Evolutionary conservation across 345 rosid genomes (phyloP).

Genomic region (Eucalyptus cloeziana): DNA sequence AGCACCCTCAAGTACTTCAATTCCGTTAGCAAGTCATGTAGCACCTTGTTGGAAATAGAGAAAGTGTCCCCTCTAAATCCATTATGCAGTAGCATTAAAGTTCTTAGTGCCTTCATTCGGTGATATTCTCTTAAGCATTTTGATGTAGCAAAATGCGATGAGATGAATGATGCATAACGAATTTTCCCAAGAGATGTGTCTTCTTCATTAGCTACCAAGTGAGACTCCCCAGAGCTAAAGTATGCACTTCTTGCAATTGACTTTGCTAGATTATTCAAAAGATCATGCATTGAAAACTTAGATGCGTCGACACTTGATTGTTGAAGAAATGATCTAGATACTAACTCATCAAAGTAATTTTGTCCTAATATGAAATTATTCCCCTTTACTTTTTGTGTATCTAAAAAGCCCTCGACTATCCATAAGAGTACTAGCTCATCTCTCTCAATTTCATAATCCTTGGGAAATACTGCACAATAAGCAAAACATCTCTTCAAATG

Average conservation of each 20-base stretch:
- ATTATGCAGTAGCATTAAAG: not conserved
- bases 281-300: not conserved
- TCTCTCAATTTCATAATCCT: not conserved
- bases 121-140: not conserved
- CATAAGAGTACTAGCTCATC: not conserved
- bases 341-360: not conserved
- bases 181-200: not conserved
- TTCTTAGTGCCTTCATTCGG: not conserved
- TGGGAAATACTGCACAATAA: not conserved
- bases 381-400: not conserved
- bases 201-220: not conserved
- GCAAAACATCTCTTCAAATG: not conserved
- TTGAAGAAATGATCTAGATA: not conserved
- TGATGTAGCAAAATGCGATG: not conserved
- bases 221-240: not conserved
- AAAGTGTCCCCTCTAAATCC: not conserved
- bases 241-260: not conserved
- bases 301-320: not conserved
- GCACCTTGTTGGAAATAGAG: not conserved
- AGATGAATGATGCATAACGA: not conserved
- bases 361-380: fast-evolving
- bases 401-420: not conserved
- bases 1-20: not conserved
- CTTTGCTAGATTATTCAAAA: not conserved
- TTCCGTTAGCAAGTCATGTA: not conserved